Evolutionary conservation across 139 green algal species (phyloP), one percentile per base, ranked within the genome.

Genomic region (Pseudopediastrum boryanum): DNA sequence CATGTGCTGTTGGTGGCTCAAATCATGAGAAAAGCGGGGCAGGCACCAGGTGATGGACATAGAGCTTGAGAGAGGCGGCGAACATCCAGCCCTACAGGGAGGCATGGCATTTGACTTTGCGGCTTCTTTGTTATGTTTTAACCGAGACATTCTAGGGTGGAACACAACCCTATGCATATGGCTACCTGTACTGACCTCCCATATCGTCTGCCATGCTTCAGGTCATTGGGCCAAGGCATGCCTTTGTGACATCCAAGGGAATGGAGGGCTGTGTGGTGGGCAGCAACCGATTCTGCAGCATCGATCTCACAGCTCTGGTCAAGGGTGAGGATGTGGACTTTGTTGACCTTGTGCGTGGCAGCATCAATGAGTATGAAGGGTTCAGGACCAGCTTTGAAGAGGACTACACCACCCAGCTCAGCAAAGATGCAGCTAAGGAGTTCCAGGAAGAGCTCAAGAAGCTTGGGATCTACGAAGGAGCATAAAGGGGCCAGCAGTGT

Each of bases 401-500:
- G 64, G 75, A 75, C 31, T 75, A 81, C 62, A 74, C 75, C 7
- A 21, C 46, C 9, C 42, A 65, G 46, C 33, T 81, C 58, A 75
- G 73, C 44, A 16, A 68, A 36, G 71, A 68, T 27, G 70, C 77
- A 1, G 77, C 76, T 0, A 48, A 23, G 27, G 70, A 84, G 52
- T 84, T 83, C 44, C 82, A 83, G 39, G 65, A 74, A 2, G 82
- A 87, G 77, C 66, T 87, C 9, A 82, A 77, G 48, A 84, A 84
- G 71, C 77, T 87, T 48, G 82, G 82, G 29, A 87, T 87, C 33
- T 87, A 83, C 59, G 82, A 87, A 48, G 82, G 82, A n/a, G 41
- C 43, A 29, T 79, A 29, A 78, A 9, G 13, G 27, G n/a, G n/a
- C n/a, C n/a, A n/a, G n/a, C n/a, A n/a, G n/a, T n/a, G n/a, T n/a